Evolutionary conservation across 768 basidiomycete genomes (phyloP), one percentile per base, ranked within the genome.

Genomic region (Russula emetica): DNA sequence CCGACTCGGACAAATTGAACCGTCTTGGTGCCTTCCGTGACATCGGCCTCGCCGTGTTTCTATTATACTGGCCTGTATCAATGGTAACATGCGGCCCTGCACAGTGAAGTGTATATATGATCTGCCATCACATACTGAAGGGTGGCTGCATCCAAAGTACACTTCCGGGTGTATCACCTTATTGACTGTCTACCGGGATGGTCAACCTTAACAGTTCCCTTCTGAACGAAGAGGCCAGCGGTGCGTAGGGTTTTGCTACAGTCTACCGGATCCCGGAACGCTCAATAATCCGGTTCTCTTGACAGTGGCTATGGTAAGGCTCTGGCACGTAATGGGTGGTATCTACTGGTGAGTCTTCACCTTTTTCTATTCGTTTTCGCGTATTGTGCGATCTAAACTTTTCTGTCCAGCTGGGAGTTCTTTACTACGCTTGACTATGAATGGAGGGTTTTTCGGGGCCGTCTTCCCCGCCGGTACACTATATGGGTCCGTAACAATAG

Each of bases 381-480:
- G 20, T 8, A n/a, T 45, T n/a, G 20, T 8, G 44, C 44, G 3
- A n/a, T 45, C 44, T 20, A 22, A 45, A 20, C 6, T n/a, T 45
- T 45, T 45, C 32, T 34, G 2, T 47, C 32, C 13, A 58, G 57
- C 3, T 58, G 57, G 54, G 54, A 55, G 34, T 40, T 26, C 7
- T 8, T 55, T 24, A 55, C 36, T 24, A 38, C 22, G 7, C 54
- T 55, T n/a, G n/a, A n/a, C n/a, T n/a, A n/a, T n/a, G n/a, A 55
- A 14, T 55, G 6, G 13, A 9, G 28, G 22, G 20, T 57, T 20
- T 10, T 62, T 22, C 26, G 36, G 42, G 38, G 38, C 11, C 61
- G 28, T 57, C 55, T 50, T 10, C 49, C 49, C 5, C 57, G 52
- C 50, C 49, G 50, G n/a, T n/a, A n/a, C n/a, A n/a, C n/a, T n/a